Conservation (phyloP, 345 rosid genomes). For the Reutealis trisperma region DNA sequence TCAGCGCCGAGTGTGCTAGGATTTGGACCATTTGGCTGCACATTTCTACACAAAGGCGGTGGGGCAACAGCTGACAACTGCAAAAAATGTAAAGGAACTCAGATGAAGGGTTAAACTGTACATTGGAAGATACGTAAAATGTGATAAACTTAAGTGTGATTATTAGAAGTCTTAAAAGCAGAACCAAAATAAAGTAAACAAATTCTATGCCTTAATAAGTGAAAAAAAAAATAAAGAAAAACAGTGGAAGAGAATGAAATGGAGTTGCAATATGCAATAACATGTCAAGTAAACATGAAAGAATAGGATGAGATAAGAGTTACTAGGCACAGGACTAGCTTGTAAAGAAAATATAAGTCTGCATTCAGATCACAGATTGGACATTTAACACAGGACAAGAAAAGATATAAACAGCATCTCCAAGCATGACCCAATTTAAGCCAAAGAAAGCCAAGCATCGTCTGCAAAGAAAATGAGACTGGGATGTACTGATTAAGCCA, state of each 20-base stretch:
- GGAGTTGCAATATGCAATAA: background rate
- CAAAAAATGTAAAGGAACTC: slow-evolving; percentile 29
- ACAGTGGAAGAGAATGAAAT: background rate
- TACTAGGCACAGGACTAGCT: background rate
- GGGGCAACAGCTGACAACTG: slow-evolving; percentile 87
- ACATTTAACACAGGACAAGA: background rate
- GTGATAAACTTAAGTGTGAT: background rate
- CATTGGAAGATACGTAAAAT: slow-evolving; percentile 10
- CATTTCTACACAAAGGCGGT: slow-evolving; percentile 85
- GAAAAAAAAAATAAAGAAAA: background rate
- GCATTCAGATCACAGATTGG: background rate
- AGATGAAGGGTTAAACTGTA: slow-evolving; percentile 13
- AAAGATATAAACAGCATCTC: background rate
- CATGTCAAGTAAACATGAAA: background rate
- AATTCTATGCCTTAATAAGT: background rate
- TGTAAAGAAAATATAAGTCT: background rate
- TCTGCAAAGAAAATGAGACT: background rate
- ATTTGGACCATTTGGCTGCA: slow-evolving; percentile 72
- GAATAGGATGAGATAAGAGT: background rate
- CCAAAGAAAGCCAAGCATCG: background rate
- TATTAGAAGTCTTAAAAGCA: background rate
- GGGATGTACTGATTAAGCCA: background rate
- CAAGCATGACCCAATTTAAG: background rate
- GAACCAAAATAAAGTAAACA: background rate
- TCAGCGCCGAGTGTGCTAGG: slow-evolving; percentile 49